Evolutionary conservation across 805 yeast species (phyloP).

Genomic region (Dipodascopsis uninucleata): DNA sequence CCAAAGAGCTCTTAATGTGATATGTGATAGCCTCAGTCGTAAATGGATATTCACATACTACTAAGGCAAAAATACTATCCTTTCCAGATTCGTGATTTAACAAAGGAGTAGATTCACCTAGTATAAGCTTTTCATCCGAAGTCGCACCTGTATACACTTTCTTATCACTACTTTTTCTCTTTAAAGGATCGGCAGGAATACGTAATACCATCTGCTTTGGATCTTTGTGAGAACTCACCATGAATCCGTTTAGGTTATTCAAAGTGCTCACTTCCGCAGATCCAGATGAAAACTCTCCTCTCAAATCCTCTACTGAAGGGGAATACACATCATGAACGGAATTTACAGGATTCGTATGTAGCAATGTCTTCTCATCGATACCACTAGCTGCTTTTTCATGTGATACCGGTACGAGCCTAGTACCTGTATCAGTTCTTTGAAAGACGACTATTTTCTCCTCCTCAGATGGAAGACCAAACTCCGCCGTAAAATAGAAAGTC

Average conservation of each 20-base stretch:
- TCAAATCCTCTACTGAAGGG: no score
- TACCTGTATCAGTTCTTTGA: no score
- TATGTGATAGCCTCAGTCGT: conserved; percentile 33
- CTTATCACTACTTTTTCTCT: neutral
- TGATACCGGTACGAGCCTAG: no score
- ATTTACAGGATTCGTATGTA: no score
- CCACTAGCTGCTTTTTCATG: no score
- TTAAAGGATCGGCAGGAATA: conserved; percentile 17
- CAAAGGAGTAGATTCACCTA: no score
- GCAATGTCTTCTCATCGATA: no score
- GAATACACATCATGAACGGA: no score
- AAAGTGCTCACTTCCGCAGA: no score
- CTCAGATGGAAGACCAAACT: conserved; percentile 32
- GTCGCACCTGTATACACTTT: neutral
- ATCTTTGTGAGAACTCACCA: conserved; percentile 11
- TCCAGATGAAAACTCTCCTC: no score
- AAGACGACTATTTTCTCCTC: no score
- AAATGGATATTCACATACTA: conserved; percentile 33
- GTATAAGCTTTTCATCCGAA: neutral
- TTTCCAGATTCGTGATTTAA: neutral
- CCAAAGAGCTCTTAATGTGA: conserved; percentile 31
- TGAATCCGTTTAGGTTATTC: no score
- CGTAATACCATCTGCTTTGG: conserved; percentile 17
- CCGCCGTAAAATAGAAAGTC: conserved; percentile 33
- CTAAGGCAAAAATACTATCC: conserved; percentile 13